A percentile compares a stretch with the other conserved stretches of the same genome.
phyloP scores from a whole-genome alignment of 495 filamentous ascomycete genomes.

The Penicillium goetzii region DNA sequence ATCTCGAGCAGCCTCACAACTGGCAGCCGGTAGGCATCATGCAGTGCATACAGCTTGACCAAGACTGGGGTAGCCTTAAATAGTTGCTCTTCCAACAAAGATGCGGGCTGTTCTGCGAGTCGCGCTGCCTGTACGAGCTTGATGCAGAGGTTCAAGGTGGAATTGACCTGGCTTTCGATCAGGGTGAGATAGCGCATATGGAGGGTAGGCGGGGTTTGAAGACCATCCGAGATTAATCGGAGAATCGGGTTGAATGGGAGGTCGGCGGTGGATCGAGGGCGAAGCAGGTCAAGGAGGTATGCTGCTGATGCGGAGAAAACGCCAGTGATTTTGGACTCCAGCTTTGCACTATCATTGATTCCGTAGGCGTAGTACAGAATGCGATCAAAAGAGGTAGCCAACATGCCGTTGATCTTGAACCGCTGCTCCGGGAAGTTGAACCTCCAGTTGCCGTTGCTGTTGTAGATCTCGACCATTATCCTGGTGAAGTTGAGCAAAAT shows the following conservation, averaged over 20 bases:
- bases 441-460: constrained; percentile 81
- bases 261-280: constrained; percentile 67
- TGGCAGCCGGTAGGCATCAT: constrained; percentile 64
- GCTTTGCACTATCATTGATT: constrained; percentile 61
- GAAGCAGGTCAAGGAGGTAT: constrained; percentile 75
- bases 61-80: constrained; percentile 77
- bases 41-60: constrained; percentile 75
- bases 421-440: constrained; percentile 70
- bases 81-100: constrained; percentile 73
- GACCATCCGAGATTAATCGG: constrained; percentile 66
- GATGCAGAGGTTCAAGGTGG: constrained; percentile 66
- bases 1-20: constrained; percentile 72
- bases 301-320: constrained; percentile 69
- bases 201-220: constrained; percentile 64
- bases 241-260: constrained; percentile 79
- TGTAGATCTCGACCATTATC: constrained; percentile 76
- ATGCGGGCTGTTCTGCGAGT: constrained; percentile 60
- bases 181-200: constrained; percentile 59
- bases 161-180: constrained; percentile 64
- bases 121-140: constrained; percentile 70
- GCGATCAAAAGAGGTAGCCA: constrained; percentile 69
- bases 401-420: constrained; percentile 58
- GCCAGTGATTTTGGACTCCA: constrained; percentile 61
- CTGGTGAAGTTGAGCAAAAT: constrained; percentile 72
- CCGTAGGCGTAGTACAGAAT: constrained; percentile 74